Evolutionary conservation across 257 asterid species (phyloP).

Genomic region (Solanum appendiculatum): DNA sequence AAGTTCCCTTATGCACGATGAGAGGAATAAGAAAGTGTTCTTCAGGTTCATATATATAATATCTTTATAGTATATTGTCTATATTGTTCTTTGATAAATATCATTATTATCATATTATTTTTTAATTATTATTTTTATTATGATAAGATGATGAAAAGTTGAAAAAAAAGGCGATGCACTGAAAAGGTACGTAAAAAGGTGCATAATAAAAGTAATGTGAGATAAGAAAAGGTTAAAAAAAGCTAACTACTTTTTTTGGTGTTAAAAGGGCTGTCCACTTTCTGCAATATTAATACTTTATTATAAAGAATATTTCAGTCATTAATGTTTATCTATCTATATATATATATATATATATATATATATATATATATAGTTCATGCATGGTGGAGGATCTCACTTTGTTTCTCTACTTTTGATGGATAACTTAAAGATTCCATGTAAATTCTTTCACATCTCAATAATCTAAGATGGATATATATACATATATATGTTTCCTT

Average conservation of each 20-base stretch:
- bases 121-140: not conserved
- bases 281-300: conserved; percentile 29
- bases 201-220: conserved; percentile 43
- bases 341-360: no score
- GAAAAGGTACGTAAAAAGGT: conserved; percentile 7
- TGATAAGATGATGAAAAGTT: not conserved
- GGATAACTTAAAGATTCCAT: conserved; percentile 42
- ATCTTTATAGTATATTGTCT: not conserved
- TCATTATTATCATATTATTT: not conserved
- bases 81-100: not conserved
- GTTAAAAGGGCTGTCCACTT: conserved; percentile 99
- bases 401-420: conserved; percentile 57
- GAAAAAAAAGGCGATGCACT: not conserved
- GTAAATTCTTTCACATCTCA: conserved; percentile 12
- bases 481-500: no score
- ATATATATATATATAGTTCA: not conserved
- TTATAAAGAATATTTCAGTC: not conserved
- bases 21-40: no score
- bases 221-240: conserved; percentile 8
- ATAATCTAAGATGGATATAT: not conserved
- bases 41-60: no score
- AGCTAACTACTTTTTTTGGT: conserved; percentile 49
- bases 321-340: not conserved
- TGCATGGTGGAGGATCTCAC: conserved; percentile 40
- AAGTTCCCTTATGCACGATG: not conserved